These are phyloP conservation scores for Coniochaeta sp. DNA, from an alignment of 2,329 filamentous ascomycete species.

Conservation along the genomic window DNA sequence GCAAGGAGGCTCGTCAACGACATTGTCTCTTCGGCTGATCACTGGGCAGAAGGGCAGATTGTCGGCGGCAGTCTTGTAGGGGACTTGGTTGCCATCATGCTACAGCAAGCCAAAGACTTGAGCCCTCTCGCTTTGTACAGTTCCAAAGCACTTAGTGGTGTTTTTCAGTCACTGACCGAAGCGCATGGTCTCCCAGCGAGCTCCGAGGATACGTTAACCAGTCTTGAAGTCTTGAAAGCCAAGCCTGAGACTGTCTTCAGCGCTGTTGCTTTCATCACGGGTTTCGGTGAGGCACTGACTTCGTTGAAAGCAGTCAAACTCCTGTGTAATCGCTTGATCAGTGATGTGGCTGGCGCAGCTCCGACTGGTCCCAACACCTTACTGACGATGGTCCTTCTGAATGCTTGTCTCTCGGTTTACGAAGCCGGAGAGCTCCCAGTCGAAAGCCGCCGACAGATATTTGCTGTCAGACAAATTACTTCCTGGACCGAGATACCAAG, in stretches of 20 bases:
- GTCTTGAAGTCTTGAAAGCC: constrained; percentile 37
- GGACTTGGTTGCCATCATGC: constrained; percentile 34
- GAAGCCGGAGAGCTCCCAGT: constrained; percentile 45
- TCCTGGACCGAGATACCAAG: constrained; percentile 56
- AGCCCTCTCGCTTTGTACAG: constrained; percentile 42
- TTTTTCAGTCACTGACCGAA: constrained; percentile 40
- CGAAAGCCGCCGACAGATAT: constrained; percentile 64
- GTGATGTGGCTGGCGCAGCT: constrained; percentile 47
- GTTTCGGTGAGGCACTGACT: constrained; percentile 36
- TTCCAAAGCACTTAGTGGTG: constrained; percentile 40
- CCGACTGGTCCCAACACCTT: constrained; percentile 35
- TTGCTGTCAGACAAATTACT: constrained; percentile 72
- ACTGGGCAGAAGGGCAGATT: constrained; percentile 29
- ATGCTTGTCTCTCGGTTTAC: constrained; percentile 44
- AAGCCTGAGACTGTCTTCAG: constrained; percentile 37
- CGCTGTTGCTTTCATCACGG: constrained; percentile 41
- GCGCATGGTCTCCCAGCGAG: constrained; percentile 34
- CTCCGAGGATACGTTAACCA: constrained; percentile 39
- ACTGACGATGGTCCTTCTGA: constrained; percentile 43
- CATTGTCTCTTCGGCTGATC: constrained; percentile 22
- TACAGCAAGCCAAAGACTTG: constrained; percentile 31
- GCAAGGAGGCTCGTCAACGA: constrained; percentile 28
- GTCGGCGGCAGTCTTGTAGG: constrained; percentile 26
- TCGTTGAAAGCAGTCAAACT: constrained; percentile 40
- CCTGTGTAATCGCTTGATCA: constrained; percentile 53